These are phyloP conservation scores for Termitomyces sp. DNA, from an alignment of 768 basidiomycete genomes.

Conservation along the genomic window DNA sequence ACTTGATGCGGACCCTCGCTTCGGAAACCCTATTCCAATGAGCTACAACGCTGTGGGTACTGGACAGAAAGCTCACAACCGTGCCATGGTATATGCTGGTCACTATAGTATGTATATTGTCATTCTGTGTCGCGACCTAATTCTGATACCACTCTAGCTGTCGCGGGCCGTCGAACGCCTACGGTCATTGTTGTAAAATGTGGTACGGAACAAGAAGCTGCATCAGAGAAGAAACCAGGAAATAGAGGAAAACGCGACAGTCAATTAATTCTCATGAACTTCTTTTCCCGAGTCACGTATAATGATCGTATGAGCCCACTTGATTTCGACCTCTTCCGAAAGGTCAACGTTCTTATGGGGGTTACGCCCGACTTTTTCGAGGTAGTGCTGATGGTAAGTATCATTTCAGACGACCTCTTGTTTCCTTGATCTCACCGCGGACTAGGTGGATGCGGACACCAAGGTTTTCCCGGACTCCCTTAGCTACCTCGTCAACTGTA, in stretches of 20 bases:
- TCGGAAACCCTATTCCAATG: constrained; percentile 96
- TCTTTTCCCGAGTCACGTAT: constrained; percentile 98
- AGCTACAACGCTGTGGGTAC: constrained; percentile 87
- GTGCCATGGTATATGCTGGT: constrained; percentile 99
- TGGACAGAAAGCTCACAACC: constrained; percentile 85
- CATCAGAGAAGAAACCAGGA: constrained; percentile 87
- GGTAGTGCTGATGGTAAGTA: constrained; percentile 88
- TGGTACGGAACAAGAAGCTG: constrained; percentile 82
- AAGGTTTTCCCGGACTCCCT: constrained; percentile 91
- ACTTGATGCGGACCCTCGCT: constrained; percentile 89
- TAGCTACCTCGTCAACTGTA: constrained; percentile 89
- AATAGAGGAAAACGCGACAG: constrained; percentile 99
- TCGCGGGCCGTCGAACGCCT: constrained; percentile 87
- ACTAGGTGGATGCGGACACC: constrained; percentile 96
- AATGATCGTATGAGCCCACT: constrained; percentile 98
- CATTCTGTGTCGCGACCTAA: not conserved
- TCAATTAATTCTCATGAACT: constrained; percentile 99
- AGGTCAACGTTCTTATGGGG: constrained; percentile 95
- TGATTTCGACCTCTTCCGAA: constrained; percentile 97
- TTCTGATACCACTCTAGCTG: constrained; percentile 36
- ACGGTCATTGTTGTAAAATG: constrained; percentile 95
- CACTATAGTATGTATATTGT: constrained; percentile 78
- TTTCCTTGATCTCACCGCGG: constrained; percentile 7
- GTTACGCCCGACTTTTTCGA: constrained; percentile 99
- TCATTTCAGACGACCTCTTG: not conserved